A percentile compares a stretch with the other conserved stretches of the same genome.
These are phyloP conservation scores for Fusarium bulbicola DNA, from an alignment of 2,329 filamentous ascomycete genomes.

Conservation along the genomic window DNA sequence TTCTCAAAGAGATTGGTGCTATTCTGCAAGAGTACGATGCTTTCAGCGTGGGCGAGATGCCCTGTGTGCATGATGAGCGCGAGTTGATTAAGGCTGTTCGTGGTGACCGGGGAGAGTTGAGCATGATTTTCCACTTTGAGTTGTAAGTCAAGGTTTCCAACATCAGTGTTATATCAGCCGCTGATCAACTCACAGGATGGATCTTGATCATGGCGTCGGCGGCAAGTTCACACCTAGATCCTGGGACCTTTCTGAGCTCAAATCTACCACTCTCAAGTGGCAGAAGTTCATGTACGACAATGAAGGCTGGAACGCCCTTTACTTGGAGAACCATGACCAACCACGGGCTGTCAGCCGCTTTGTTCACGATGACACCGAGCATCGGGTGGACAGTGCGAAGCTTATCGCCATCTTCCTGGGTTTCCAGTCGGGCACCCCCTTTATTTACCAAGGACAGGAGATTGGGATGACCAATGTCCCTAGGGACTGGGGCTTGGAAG, in stretches of 20 bases:
- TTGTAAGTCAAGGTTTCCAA: slow-evolving; percentile 50
- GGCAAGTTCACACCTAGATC: slow-evolving; percentile 54
- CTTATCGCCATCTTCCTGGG: slow-evolving; percentile 66
- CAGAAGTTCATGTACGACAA: slow-evolving; percentile 68
- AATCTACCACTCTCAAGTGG: slow-evolving; percentile 64
- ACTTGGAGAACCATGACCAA: slow-evolving; percentile 74
- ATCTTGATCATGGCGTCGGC: slow-evolving; percentile 56
- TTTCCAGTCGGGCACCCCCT: slow-evolving; percentile 69
- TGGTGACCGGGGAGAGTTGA: slow-evolving; percentile 66
- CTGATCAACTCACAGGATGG: slow-evolving; percentile 49
- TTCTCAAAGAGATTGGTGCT: slow-evolving; percentile 54
- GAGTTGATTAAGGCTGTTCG: slow-evolving; percentile 60
- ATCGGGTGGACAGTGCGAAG: slow-evolving; percentile 63
- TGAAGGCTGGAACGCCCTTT: slow-evolving; percentile 71
- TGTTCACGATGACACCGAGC: slow-evolving; percentile 58
- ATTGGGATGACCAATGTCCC: slow-evolving; percentile 74
- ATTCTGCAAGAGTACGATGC: slow-evolving; percentile 58
- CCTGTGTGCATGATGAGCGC: slow-evolving; percentile 53
- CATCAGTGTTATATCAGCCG: background rate
- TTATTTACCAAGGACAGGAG: slow-evolving; percentile 77
- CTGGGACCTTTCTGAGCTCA: slow-evolving; percentile 62
- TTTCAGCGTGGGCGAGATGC: slow-evolving; percentile 64
- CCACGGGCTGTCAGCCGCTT: slow-evolving; percentile 67
- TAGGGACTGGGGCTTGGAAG: slow-evolving; percentile 65
- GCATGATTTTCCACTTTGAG: slow-evolving; percentile 80